These are phyloP conservation scores for Globisporangium nodosum DNA, from an alignment of 352 stramenopile genomes.

Conservation along the genomic window DNA sequence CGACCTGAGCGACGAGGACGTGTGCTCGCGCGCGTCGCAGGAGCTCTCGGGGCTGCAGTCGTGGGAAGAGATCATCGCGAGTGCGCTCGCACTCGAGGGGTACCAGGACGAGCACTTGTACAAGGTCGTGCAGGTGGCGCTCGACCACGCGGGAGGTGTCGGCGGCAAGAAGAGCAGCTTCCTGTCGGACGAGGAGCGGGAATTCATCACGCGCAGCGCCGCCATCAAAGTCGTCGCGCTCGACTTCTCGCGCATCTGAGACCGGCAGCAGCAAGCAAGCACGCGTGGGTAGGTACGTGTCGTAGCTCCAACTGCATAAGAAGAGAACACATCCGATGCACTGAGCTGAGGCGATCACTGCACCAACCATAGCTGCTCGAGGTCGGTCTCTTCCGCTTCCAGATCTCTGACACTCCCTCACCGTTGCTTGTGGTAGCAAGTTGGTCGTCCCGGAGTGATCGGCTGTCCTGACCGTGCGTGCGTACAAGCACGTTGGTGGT, in stretches of 20 bases:
- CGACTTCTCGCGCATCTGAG: slow-evolving; percentile 3
- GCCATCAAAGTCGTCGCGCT: slow-evolving; percentile 30
- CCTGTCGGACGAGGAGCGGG: slow-evolving; percentile 27
- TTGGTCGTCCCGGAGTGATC: too few species aligned
- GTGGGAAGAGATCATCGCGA: slow-evolving; percentile 36
- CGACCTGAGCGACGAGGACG: slow-evolving; percentile 24
- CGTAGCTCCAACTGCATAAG: too few species aligned
- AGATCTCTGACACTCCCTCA: too few species aligned
- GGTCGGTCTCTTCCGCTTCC: too few species aligned
- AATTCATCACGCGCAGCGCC: slow-evolving; percentile 31
- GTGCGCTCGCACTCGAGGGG: slow-evolving; percentile 22
- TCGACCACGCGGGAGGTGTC: slow-evolving; percentile 21
- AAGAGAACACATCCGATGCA: too few species aligned
- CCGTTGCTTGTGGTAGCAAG: too few species aligned
- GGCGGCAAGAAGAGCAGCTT: slow-evolving; percentile 10
- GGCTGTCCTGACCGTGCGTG: too few species aligned
- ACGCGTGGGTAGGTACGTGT: too few species aligned
- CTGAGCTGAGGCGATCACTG: too few species aligned
- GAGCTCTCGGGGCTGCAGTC: slow-evolving; percentile 20
- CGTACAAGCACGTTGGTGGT: too few species aligned
- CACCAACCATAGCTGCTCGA: too few species aligned
- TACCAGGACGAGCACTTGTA: slow-evolving; percentile 58
- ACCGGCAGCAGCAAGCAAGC: background rate
- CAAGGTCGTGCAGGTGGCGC: slow-evolving; percentile 58
- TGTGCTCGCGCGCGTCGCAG: slow-evolving; percentile 13